Evolutionary conservation across 2,329 filamentous ascomycete genomes (phyloP).

Genomic region (Magnaporthiopsis rhizophila): DNA sequence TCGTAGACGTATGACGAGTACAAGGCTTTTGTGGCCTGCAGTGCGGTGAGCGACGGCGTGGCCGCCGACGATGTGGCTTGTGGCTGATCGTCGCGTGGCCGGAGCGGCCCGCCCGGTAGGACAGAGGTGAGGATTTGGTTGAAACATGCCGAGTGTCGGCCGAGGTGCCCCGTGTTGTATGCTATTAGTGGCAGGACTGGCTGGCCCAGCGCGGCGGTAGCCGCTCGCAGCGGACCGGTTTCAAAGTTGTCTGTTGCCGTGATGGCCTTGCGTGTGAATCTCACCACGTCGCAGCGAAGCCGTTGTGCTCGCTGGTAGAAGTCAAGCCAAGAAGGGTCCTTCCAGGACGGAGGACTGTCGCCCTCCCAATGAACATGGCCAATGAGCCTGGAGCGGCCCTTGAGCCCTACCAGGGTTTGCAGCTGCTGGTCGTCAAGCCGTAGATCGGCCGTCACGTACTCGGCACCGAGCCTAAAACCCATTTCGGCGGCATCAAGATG

Average conservation of each 20-base stretch:
- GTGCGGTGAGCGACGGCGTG: slow-evolving; percentile 42
- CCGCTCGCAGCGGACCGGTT: slow-evolving; percentile 39
- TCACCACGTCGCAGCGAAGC: slow-evolving; percentile 53
- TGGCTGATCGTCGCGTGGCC: background rate
- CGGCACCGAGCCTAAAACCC: slow-evolving; percentile 51
- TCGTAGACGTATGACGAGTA: slow-evolving; percentile 61
- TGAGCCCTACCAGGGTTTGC: slow-evolving; percentile 37
- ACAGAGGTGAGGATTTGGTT: slow-evolving; percentile 59
- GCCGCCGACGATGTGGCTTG: background rate
- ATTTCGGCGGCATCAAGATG: slow-evolving; percentile 33
- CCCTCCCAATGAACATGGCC: slow-evolving; percentile 32
- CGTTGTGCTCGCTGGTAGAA: slow-evolving; percentile 50
- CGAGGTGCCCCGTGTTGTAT: slow-evolving; percentile 57
- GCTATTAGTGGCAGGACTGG: slow-evolving; percentile 47
- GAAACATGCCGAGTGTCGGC: slow-evolving; percentile 57
- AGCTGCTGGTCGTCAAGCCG: slow-evolving; percentile 45
- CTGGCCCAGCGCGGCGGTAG: slow-evolving; percentile 33
- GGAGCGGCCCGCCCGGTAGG: background rate
- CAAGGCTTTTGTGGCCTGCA: slow-evolving; percentile 56
- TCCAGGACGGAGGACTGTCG: slow-evolving; percentile 40
- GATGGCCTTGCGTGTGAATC: slow-evolving; percentile 49
- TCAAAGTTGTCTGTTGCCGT: slow-evolving; percentile 56
- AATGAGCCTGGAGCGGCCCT: slow-evolving; percentile 53
- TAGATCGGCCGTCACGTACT: slow-evolving; percentile 56
- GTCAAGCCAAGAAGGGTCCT: slow-evolving; percentile 43